Evolutionary conservation across 257 asterid genomes (phyloP).

Genomic region (Sherardia arvensis): DNA sequence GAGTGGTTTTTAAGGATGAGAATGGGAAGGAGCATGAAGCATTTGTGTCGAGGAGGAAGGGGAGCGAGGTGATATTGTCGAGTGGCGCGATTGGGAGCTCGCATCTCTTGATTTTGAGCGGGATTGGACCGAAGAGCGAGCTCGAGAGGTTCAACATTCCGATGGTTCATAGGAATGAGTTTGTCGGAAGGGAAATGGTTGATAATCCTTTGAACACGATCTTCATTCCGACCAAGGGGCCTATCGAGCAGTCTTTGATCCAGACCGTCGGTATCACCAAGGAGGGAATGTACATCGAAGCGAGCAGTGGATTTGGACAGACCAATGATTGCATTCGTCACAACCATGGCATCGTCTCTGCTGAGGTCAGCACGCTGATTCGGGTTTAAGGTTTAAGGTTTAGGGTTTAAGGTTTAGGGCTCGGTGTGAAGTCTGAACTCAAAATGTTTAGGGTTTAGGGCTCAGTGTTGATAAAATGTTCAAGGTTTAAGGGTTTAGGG

Average conservation of each 20-base stretch:
- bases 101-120: slow-evolving; percentile 79
- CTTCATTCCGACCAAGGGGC: slow-evolving; percentile 58
- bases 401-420: neutral
- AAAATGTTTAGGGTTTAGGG: no score
- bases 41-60: slow-evolving; percentile 42
- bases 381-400: neutral
- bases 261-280: slow-evolving; percentile 90
- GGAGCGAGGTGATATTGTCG: slow-evolving; percentile 69
- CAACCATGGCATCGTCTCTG: slow-evolving; percentile 77
- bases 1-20: slow-evolving; percentile 80
- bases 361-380: slow-evolving; percentile 50
- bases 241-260: slow-evolving; percentile 61
- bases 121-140: slow-evolving; percentile 72
- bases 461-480: no score
- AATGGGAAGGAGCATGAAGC: slow-evolving; percentile 64
- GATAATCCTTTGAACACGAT: slow-evolving; percentile 89
- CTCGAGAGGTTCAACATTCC: slow-evolving; percentile 55
- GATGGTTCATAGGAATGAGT: slow-evolving; percentile 53
- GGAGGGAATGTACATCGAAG: slow-evolving; percentile 81
- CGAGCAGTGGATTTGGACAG: slow-evolving; percentile 95
- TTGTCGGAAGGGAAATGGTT: slow-evolving; percentile 70
- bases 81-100: slow-evolving; percentile 98
- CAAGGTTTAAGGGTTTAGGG: no score
- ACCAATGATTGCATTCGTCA: slow-evolving; percentile 55
- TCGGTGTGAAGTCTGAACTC: no score